A percentile compares a stretch with the other conserved stretches of the same genome.
Evolutionary conservation across 148 eudicot genomes (phyloP).

Genomic region (Suaeda aralocaspica): DNA sequence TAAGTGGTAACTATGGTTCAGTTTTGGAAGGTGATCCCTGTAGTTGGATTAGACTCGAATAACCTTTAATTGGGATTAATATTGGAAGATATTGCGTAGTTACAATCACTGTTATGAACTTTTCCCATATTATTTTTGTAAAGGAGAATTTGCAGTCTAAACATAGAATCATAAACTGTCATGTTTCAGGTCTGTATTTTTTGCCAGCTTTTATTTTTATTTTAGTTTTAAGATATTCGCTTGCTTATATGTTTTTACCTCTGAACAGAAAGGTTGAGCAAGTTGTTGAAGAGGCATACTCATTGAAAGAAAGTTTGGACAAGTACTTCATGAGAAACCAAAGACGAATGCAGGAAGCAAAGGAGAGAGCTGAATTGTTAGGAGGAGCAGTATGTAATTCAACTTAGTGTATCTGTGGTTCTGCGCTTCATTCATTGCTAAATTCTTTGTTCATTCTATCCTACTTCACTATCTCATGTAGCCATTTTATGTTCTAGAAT

Average conservation of each 20-base stretch:
- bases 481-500: slow-evolving; percentile 33
- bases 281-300: slow-evolving; percentile 92
- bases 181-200: too few relatives aligned
- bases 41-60: too few relatives aligned
- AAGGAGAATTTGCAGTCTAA: neutral
- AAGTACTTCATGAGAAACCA: slow-evolving; percentile 61
- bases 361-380: slow-evolving; percentile 82
- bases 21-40: too few relatives aligned
- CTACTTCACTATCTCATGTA: neutral
- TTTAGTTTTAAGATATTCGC: neutral
- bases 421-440: neutral
- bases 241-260: neutral
- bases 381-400: slow-evolving; percentile 67
- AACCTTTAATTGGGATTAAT: too few relatives aligned
- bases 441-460: neutral
- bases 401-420: neutral
- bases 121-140: too few relatives aligned
- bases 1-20: too few relatives aligned
- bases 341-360: slow-evolving; percentile 76
- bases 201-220: neutral
- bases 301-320: slow-evolving; percentile 80
- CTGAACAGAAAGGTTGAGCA: slow-evolving; percentile 81
- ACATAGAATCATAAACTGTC: neutral
- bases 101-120: too few relatives aligned
- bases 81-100: too few relatives aligned